Evolutionary conservation across 177 flowering plant genomes (phyloP).

Genomic region (Vitis hybrid): DNA sequence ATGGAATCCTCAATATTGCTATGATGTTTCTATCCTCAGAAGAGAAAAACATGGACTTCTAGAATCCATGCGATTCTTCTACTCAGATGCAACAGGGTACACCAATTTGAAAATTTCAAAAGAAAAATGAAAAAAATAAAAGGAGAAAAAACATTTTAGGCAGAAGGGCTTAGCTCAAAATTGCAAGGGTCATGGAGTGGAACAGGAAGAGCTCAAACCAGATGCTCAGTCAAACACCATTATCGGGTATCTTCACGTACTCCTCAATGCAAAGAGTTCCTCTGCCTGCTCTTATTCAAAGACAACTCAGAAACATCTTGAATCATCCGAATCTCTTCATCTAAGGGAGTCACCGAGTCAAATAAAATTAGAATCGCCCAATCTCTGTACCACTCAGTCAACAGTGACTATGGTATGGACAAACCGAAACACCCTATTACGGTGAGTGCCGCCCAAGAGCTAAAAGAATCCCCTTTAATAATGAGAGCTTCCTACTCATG

Average conservation of each 20-base stretch:
- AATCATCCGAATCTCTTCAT: not conserved
- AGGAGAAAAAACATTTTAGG: not conserved
- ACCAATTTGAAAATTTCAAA: not conserved
- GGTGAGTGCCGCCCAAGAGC: not conserved
- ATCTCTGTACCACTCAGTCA: not conserved
- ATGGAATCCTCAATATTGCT: not conserved
- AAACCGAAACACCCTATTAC: no score
- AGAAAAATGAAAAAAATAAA: no score
- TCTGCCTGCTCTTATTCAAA: not conserved
- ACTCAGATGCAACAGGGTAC: not conserved
- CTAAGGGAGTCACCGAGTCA: not conserved
- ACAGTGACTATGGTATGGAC: not conserved
- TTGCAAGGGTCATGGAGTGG: not conserved
- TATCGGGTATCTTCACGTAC: not conserved
- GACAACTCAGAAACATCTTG: not conserved
- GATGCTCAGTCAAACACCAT: not conserved
- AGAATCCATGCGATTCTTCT: no score
- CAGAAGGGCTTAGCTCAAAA: not conserved
- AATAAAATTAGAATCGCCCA: not conserved
- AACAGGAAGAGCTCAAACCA: not conserved
- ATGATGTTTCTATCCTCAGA: not conserved
- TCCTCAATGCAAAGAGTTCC: not conserved
- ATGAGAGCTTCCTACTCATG: conserved; percentile 32
- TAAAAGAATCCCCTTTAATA: not conserved
- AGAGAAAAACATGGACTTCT: no score